Evolutionary conservation across 495 filamentous ascomycete genomes (phyloP), one percentile per base, ranked within the genome.

Genomic region (Penicillium daleae): DNA sequence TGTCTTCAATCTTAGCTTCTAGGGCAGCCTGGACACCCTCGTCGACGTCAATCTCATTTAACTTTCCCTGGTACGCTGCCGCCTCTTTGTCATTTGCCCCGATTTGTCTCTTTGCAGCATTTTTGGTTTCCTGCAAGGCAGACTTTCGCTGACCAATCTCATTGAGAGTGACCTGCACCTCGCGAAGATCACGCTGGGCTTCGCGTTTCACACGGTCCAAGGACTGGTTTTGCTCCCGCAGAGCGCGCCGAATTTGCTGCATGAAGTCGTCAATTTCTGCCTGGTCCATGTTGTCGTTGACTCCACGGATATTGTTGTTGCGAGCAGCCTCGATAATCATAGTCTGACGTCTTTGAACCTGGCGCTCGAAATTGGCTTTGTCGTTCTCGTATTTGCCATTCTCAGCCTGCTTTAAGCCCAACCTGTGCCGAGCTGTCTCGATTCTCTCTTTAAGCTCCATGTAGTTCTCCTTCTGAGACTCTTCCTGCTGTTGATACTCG

Each of bases 381-480:
- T 97, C 87, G 8, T 93, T 92, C 73, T 95, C 87, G 68, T 87
- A 87, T 68, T 88, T 92, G 31, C 95, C 95, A 66, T 87, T 82
- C 71, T 97, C 95, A 15, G 88, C 86, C 49, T 92, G 87, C 74
- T 97, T 97, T 40, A 78, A 74, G 4, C 86, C 87, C 27, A 93
- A 77, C 9, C 80, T 69, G 24, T 80, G 74, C 8, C 90, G 86
- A 39, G 76, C 73, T 2, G 75, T 68, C 49, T 90, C 85, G 5
- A 94, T 85, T 24, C 85, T 83, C 17, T 80, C 74, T 54, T 86
- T 84, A 17, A 96, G 80, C 29, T 88, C 83, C 58, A 82, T 76
- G 66, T 91, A 92, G 21, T 63, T 79, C 46, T 82, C 72, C 61
- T 84, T 86, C 56, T 89, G 83, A 12, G 80, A 71, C 39, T 90